Percentiles rank a stretch among this genome's conserved stretches.
Evolutionary conservation across 1,284 basidiomycete genomes (phyloP).

Genomic region (Porodaedalea pini): DNA sequence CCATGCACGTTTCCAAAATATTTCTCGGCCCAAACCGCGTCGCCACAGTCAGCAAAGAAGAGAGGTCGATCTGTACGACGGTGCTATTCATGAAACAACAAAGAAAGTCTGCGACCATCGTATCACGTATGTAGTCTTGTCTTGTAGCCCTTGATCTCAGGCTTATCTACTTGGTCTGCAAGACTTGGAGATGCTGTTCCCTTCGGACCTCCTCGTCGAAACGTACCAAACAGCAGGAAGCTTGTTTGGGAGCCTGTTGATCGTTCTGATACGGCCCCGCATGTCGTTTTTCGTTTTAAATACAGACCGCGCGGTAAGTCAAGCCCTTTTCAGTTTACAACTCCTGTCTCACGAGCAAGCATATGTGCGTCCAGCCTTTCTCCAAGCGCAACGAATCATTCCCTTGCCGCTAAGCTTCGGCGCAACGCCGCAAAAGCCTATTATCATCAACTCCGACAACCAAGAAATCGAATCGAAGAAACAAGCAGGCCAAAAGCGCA

Average conservation of each 20-base stretch:
- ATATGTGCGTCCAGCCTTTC: background rate
- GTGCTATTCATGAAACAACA: background rate
- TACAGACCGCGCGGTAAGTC: slow-evolving; percentile 1
- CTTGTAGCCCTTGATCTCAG: background rate
- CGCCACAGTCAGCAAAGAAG: background rate
- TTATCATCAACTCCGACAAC: background rate
- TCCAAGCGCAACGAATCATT: slow-evolving; percentile 4
- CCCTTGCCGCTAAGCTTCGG: background rate
- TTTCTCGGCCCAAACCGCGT: background rate
- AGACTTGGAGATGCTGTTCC: slow-evolving; percentile 5
- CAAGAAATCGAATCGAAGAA: background rate
- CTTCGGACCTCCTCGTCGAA: background rate
- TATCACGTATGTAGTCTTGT: background rate
- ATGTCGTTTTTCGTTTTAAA: background rate
- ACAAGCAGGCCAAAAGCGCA: background rate
- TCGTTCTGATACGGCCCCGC: background rate
- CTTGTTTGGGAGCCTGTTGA: background rate
- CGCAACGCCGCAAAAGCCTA: background rate
- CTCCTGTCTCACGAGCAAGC: background rate
- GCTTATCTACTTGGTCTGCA: background rate
- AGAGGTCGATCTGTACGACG: slow-evolving; percentile 1
- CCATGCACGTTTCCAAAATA: background rate
- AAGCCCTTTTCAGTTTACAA: too few species aligned
- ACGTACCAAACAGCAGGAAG: background rate
- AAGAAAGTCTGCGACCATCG: slow-evolving; percentile 8